phyloP scores from a whole-genome alignment of 768 basidiomycete genomes.

The Lactifluus volemus region DNA sequence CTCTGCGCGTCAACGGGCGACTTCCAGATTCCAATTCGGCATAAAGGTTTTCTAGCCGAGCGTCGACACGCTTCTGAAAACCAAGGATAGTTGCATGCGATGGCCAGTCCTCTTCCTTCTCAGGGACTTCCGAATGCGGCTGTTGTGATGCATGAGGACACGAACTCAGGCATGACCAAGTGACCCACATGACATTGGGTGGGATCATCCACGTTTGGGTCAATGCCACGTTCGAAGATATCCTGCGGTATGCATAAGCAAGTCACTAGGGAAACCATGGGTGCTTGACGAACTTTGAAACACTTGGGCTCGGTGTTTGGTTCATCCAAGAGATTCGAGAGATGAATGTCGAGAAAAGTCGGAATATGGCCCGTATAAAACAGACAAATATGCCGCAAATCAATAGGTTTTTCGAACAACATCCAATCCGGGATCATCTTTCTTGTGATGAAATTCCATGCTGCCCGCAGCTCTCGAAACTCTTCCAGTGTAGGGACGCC shows the following conservation, averaged over 20 bases:
- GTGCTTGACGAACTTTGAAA: constrained; percentile 47
- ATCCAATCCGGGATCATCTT: constrained; percentile 83
- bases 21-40: constrained; percentile 51
- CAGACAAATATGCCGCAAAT: constrained; percentile 88
- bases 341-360: constrained; percentile 87
- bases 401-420: constrained; percentile 86
- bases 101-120: constrained; percentile 81
- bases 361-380: constrained; percentile 96
- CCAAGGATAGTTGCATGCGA: constrained; percentile 54
- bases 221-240: constrained; percentile 91
- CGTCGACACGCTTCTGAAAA: constrained; percentile 72
- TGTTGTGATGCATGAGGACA: constrained; percentile 25
- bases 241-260: constrained; percentile 31
- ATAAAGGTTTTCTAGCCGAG: constrained; percentile 63
- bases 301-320: constrained; percentile 76
- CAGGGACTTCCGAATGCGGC: constrained; percentile 86
- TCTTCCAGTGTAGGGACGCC: constrained; percentile 66
- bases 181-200: constrained; percentile 68
- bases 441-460: constrained; percentile 80
- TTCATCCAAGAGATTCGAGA: constrained; percentile 65
- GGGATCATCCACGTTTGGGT: constrained; percentile 90
- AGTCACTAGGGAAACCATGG: background rate
- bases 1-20: constrained; percentile 46
- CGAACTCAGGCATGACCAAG: background rate
- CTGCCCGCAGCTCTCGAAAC: constrained; percentile 78